These are phyloP conservation scores for Saxophila tyrrhenica DNA, from an alignment of 495 filamentous ascomycete species.

Conservation along the genomic window DNA sequence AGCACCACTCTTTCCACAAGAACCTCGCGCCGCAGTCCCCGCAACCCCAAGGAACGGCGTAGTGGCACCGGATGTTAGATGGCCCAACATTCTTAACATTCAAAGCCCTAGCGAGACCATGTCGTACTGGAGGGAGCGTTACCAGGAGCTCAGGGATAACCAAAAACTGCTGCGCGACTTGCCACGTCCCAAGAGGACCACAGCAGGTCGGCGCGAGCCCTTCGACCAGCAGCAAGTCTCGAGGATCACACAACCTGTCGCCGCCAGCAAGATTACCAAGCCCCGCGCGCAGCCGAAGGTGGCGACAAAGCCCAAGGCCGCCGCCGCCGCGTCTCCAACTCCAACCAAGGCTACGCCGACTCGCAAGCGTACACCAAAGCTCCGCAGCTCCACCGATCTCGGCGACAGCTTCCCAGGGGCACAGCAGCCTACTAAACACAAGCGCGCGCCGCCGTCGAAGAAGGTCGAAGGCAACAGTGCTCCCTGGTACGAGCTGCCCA, in stretches of 20 bases:
- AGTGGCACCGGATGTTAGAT: too few species aligned
- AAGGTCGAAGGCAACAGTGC: constrained; percentile 54
- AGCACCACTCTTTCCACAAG: background rate
- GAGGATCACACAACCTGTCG: background rate
- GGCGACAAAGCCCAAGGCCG: constrained; percentile 2
- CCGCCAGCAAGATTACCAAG: constrained; percentile 6
- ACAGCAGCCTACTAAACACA: constrained; percentile 10
- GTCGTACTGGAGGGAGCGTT: too few species aligned
- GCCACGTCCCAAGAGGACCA: too few species aligned
- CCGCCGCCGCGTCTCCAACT: background rate
- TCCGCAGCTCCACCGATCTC: background rate
- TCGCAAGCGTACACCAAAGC: constrained; percentile 8
- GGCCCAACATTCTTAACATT: too few species aligned
- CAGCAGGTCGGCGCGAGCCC: too few species aligned
- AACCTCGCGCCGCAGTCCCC: background rate
- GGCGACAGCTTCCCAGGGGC: background rate
- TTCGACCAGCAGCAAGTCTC: background rate
- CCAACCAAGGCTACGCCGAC: background rate
- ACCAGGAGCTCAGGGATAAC: too few species aligned
- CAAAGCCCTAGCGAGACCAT: too few species aligned
- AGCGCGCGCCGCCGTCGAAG: constrained; percentile 24
- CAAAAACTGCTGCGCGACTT: too few species aligned
- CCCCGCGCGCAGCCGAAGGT: background rate
- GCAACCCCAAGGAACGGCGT: background rate
- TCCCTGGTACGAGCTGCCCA: constrained; percentile 66